Conservation (phyloP, 1,284 basidiomycete genomes). For the Lentinus polychrous region DNA sequence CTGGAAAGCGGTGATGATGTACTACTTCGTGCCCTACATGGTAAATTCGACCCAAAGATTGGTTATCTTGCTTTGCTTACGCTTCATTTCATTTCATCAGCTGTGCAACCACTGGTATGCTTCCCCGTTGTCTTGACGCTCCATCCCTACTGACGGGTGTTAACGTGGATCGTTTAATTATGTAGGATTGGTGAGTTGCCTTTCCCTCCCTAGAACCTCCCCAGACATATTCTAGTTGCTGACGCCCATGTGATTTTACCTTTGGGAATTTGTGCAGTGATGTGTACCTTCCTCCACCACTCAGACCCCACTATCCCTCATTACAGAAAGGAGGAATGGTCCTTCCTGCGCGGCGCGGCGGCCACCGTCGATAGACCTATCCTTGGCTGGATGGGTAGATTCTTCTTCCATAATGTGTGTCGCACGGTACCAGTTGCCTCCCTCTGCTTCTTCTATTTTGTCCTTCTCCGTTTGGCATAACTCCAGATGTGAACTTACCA, state of each 20-base stretch:
- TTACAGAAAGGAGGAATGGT: conserved; percentile 41
- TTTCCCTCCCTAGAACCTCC: conserved; percentile 36
- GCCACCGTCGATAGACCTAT: conserved; percentile 54
- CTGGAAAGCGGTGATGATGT: conserved; percentile 32
- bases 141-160: no score
- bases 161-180: conserved; percentile 20
- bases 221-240: background rate
- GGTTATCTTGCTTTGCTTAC: no score
- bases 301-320: conserved; percentile 38
- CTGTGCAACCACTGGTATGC: conserved; percentile 50
- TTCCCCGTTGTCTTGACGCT: conserved; percentile 16
- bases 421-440: background rate
- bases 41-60: no score
- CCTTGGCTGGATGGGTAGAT: conserved; percentile 50
- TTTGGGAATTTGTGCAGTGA: conserved; percentile 34
- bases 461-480: background rate
- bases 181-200: conserved; percentile 47
- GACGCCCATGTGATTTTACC: conserved; percentile 1
- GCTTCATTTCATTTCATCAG: conserved; percentile 9
- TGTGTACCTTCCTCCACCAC: conserved; percentile 39
- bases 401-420: conserved; percentile 39
- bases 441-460: background rate
- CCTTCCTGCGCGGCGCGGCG: conserved; percentile 51
- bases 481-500: conserved; percentile 6
- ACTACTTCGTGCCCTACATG: conserved; percentile 48